Base-by-base conservation (phyloP, 176 grass and related monocot species). In the Oryza longistaminata region DNA sequence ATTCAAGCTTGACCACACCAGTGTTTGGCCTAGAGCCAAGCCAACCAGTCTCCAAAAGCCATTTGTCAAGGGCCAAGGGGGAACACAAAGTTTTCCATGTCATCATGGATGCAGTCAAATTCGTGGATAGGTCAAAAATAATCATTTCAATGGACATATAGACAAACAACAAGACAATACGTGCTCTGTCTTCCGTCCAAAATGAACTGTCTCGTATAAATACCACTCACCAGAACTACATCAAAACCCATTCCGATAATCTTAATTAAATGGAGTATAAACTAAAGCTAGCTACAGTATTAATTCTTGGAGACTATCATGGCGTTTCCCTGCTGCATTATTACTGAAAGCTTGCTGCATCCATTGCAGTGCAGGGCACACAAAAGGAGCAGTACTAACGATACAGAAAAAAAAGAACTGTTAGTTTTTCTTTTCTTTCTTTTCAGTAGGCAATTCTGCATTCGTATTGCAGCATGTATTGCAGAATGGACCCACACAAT, bases 261-360 rank as follows among this genome's bases (percentile, higher is more conserved):
- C 62, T 79, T 43, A 65, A 78, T 79, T 43, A 65, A 78, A 49
- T 40, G 39, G 39, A 40, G 39, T 49, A 43, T 12, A 71, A 55
- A 71, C 16, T 7, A 55, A 55, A 55, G 14, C 50, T 19, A 55
- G 50, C 16, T 55, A 55, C 16, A n/a, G 6, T 21, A 58, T n/a
- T 58, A 21, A 8, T 58, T 9, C 19, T 58, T 21, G 53, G 53
- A 58, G 53, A 8, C 2, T 58, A 58, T 21, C 19, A 58, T n/a
- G 6, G 19, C 17, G 53, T n/a, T 58, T 43, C 42, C 52, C 19
- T 58, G 53, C 19, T 58, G 6, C 6, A 58, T 58, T 58, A n/a
- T 58, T 58, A 62, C 9, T 62, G 58, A 62, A 62, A 62, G 58
- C 48, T 8, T n/a, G 40, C n/a, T 78, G 60, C n/a, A 65, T 42